A percentile compares a stretch with the other conserved stretches of the same genome.
Conservation (phyloP, 2,329 filamentous ascomycete species). For the Juglanconis oblonga region DNA sequence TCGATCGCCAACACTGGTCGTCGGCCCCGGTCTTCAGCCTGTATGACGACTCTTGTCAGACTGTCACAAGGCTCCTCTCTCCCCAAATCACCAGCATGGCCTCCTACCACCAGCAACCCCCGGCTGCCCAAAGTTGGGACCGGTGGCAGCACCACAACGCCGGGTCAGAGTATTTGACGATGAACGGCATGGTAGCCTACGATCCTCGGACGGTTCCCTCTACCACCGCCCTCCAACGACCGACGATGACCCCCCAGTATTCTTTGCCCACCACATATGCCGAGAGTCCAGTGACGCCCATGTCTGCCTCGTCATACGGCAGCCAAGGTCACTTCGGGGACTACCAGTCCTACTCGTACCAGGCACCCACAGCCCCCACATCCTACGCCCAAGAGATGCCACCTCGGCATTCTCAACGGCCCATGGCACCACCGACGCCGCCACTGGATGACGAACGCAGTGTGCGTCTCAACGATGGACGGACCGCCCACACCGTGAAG, state of each 20-base stretch:
- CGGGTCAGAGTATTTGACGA: conserved; percentile 42
- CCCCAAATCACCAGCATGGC: conserved; percentile 34
- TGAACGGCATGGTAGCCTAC: conserved; percentile 50
- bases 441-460: conserved; percentile 28
- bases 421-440: conserved; percentile 21
- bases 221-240: conserved; percentile 39
- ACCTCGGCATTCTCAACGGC: not conserved
- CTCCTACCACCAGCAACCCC: conserved; percentile 46
- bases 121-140: conserved; percentile 48
- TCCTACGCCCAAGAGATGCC: conserved; percentile 28
- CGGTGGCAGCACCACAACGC: conserved; percentile 51
- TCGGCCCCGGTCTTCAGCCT: not conserved
- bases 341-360: conserved; percentile 39
- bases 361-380: conserved; percentile 24
- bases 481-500: conserved; percentile 27
- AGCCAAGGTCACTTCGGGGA: conserved; percentile 38
- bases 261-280: conserved; percentile 43
- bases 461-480: conserved; percentile 16
- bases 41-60: conserved; percentile 1
- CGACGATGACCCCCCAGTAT: conserved; percentile 45
- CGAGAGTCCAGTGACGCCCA: conserved; percentile 39
- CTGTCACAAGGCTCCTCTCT: conserved; percentile 18
- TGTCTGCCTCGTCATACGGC: conserved; percentile 42
- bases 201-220: conserved; percentile 38
- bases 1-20: not conserved